phyloP scores from a whole-genome alignment of 192 early-diverging fungal species.

The Linnemannia hyalina region DNA sequence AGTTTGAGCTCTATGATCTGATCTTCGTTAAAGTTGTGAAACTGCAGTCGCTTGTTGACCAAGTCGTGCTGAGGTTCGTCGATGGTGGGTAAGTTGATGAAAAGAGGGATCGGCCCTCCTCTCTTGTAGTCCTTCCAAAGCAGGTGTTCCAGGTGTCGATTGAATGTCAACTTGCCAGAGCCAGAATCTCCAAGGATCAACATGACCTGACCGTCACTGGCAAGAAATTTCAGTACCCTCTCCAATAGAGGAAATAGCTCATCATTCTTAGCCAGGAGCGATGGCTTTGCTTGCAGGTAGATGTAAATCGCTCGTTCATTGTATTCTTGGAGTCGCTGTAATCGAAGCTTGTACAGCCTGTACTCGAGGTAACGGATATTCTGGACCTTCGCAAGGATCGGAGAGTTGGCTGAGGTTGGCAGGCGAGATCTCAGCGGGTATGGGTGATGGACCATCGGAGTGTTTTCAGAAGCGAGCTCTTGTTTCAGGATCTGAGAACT shows the following conservation, averaged over 20 bases:
- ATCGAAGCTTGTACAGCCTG: neutral
- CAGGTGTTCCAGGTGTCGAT: neutral
- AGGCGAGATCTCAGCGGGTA: neutral
- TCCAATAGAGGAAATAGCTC: neutral
- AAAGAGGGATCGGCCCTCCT: neutral
- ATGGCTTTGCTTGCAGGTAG: neutral
- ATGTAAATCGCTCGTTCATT: neutral
- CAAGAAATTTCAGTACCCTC: neutral
- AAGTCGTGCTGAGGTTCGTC: neutral
- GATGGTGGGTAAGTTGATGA: neutral
- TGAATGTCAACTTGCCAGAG: neutral
- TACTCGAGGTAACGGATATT: neutral
- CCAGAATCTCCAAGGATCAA: slow-evolving; percentile 4
- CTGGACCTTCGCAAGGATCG: neutral
- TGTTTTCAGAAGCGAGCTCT: too few relatives aligned
- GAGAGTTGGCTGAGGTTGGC: neutral
- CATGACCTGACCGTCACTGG: neutral
- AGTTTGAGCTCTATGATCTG: neutral
- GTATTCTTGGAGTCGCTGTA: neutral
- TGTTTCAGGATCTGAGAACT: too few relatives aligned
- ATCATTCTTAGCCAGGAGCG: neutral
- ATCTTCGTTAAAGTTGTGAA: neutral
- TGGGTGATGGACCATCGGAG: too few relatives aligned
- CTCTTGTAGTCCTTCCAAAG: neutral
- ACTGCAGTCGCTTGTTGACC: neutral